Percentiles rank a stretch among this genome's conserved stretches.
phyloP scores from a whole-genome alignment of 1,284 basidiomycete species.

The Amylostereum chailletii region DNA sequence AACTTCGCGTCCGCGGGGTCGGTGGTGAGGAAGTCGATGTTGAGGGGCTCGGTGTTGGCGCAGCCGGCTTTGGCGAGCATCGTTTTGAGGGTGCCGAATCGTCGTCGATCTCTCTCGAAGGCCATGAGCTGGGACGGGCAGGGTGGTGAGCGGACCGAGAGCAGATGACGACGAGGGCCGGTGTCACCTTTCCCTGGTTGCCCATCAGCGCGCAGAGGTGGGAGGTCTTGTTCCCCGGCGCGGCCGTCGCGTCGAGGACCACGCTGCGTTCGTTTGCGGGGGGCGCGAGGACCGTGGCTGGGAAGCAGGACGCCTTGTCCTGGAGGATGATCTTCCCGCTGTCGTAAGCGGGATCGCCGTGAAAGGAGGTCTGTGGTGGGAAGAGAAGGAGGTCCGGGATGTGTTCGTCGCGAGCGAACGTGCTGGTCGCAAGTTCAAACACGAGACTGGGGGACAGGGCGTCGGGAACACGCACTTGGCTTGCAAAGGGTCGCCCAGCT shows the following conservation, averaged over 20 bases:
- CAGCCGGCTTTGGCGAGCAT: conserved; percentile 82
- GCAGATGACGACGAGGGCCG: background rate
- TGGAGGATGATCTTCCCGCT: conserved; percentile 86
- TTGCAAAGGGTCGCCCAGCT: conserved; percentile 39
- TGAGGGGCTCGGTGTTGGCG: conserved; percentile 65
- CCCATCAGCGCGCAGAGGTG: conserved; percentile 85
- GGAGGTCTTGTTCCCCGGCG: conserved; percentile 97
- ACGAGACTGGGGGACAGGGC: too few relatives aligned
- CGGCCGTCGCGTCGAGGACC: conserved; percentile 92
- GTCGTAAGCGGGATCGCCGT: conserved; percentile 54
- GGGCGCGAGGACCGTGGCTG: conserved; percentile 73
- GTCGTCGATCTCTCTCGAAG: conserved; percentile 75
- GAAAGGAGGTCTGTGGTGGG: conserved; percentile 53
- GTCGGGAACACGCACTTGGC: conserved; percentile 31
- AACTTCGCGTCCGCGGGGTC: conserved; percentile 60
- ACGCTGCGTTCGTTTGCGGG: conserved; percentile 39
- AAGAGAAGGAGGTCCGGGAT: conserved; percentile 78
- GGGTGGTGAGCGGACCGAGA: background rate
- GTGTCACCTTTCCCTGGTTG: conserved; percentile 65
- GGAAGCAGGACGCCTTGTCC: conserved; percentile 97
- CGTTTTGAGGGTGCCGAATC: conserved; percentile 72
- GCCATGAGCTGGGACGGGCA: conserved; percentile 58
- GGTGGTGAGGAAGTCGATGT: conserved; percentile 73
- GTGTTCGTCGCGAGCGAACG: conserved; percentile 73
- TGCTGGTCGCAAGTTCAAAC: conserved; percentile 1